Conservation (phyloP, 2,329 filamentous ascomycete species). For the Aspergillus eucalypticola region DNA sequence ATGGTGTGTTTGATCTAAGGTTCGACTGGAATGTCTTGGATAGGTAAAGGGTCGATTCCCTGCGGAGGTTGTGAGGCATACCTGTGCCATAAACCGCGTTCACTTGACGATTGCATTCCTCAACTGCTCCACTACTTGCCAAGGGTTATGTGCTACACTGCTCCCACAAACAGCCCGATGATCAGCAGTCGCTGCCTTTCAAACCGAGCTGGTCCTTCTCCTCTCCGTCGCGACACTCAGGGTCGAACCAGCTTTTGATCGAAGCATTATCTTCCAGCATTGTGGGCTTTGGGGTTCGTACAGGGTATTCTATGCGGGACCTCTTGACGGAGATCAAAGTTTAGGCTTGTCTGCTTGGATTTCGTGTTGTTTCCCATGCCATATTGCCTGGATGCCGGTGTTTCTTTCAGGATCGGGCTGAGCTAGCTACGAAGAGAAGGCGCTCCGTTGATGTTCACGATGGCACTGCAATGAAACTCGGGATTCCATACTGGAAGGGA, state of each 20-base stretch:
- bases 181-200: not conserved
- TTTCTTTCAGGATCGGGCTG: constrained; percentile 17
- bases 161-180: not conserved
- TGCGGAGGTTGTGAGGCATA: constrained; percentile 15
- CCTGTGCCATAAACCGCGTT: constrained; percentile 17
- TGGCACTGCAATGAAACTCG: not conserved
- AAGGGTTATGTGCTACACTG: not conserved
- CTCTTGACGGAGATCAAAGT: constrained; percentile 16
- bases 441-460: constrained; percentile 14
- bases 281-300: not conserved
- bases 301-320: constrained; percentile 1
- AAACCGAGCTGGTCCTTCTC: constrained; percentile 11
- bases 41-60: not conserved
- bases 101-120: constrained; percentile 12
- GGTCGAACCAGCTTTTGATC: not conserved
- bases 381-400: not conserved
- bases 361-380: not conserved
- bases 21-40: constrained; percentile 11
- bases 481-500: not conserved
- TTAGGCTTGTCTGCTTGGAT: constrained; percentile 17
- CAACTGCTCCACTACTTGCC: constrained; percentile 19
- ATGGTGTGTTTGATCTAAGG: constrained; percentile 18
- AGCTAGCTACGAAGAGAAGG: constrained; percentile 19
- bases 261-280: not conserved
- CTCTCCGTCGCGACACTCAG: constrained; percentile 9